Base-by-base conservation (phyloP, 148 eudicot genomes). In the Silene conica region DNA sequence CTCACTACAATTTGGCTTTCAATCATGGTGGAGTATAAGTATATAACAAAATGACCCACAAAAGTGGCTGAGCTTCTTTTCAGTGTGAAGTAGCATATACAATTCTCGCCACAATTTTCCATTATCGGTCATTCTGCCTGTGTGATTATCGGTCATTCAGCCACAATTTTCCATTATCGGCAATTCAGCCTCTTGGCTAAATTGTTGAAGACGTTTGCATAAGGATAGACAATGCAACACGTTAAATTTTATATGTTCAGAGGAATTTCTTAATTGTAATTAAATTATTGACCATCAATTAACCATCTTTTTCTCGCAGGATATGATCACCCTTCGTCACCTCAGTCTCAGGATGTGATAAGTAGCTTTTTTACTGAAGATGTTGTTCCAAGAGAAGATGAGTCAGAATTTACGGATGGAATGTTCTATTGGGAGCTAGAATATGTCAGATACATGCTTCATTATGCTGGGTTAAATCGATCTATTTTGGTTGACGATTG, bases 401-500 rank as follows among this genome's bases (percentile, higher is more conserved):
- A 88, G 56, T 46, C 77, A 22, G 86, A 84, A 34, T 74, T 70
- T 14, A 76, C 28, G 12, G 88, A 73, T 75, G 76, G 65, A 80
- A 70, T 82, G 14, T 69, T 85, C 10, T 62, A 77, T 63, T 90
- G 97, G 97, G 94, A 86, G 79, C 66, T 88, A 48, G 84, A 87
- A 21, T 92, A 90, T 59, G 82, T 92, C 46, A 73, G 76, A 77
- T 79, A 84, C 69, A 63, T 86, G 69, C 81, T 95, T 71, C 77
- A 78, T 80, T 70, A 74, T 77, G 85, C 87, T 5, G 87, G 81
- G 34, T 63, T 90, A 41, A 73, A 90, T 45, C 89, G 87, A 73
- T 78, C 78, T 67, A 60, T 75, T 4, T 74, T 89, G 45, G 86
- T 83, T 68, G 84, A 78, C 69, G 82, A 83, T 45, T 82, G 74